A percentile compares a stretch with the other conserved stretches of the same genome.
Conservation (phyloP, 2,329 filamentous ascomycete species). For the Pseudogymnoascus sp. region DNA sequence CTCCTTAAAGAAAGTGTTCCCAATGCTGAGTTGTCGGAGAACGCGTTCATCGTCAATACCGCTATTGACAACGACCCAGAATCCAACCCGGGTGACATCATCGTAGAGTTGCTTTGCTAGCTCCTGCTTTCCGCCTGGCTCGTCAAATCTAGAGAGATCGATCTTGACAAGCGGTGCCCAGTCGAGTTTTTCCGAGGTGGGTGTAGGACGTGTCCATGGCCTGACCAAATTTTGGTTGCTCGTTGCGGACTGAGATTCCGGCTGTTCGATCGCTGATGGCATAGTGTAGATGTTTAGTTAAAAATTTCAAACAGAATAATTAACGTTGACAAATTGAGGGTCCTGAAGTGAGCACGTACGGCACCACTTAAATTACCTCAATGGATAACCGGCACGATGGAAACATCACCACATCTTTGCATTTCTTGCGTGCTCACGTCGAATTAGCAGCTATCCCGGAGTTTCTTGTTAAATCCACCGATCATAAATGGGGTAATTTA, state of each 20-base stretch:
- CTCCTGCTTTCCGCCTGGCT: slow-evolving; percentile 40
- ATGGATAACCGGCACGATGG: slow-evolving; percentile 8
- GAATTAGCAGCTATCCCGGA: not conserved
- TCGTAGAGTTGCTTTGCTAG: slow-evolving; percentile 43
- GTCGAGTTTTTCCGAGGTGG: slow-evolving; percentile 26
- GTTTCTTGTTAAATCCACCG: not conserved
- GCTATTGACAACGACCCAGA: slow-evolving; percentile 55
- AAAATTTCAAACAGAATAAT: not conserved
- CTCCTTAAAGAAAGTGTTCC: slow-evolving; percentile 47
- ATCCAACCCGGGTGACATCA: slow-evolving; percentile 40
- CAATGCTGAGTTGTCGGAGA: slow-evolving; percentile 51
- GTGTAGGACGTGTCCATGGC: slow-evolving; percentile 26
- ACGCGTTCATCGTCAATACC: slow-evolving; percentile 50
- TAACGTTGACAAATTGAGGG: not conserved
- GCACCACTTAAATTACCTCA: not conserved
- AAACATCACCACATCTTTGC: slow-evolving; percentile 1
- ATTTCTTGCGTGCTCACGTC: slow-evolving; percentile 9
- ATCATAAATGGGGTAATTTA: not conserved
- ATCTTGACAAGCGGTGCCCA: slow-evolving; percentile 47
- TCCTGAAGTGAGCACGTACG: not conserved
- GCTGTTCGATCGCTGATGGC: slow-evolving; percentile 18
- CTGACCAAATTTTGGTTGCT: slow-evolving; percentile 21
- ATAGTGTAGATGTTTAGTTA: slow-evolving; percentile 14
- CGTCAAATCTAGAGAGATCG: slow-evolving; percentile 40
- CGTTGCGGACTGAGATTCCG: slow-evolving; percentile 2